Conservation (phyloP, 2,329 filamentous ascomycete genomes). For the Endothia cerciana region DNA sequence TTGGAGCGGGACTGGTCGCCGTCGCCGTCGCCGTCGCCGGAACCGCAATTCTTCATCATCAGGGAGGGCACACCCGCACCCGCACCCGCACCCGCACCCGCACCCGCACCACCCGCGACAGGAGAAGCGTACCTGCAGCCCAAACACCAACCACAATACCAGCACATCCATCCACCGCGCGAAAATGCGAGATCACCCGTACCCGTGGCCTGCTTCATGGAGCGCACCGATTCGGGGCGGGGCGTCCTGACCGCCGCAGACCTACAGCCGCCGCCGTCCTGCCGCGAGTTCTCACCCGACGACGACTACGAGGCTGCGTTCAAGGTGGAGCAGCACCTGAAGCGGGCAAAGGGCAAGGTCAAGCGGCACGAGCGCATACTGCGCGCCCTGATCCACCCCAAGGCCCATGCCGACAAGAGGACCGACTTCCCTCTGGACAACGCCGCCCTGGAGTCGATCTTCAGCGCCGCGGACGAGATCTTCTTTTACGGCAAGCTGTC, state of each 20-base stretch:
- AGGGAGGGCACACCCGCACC: conserved; percentile 34
- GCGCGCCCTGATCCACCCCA: conserved; percentile 58
- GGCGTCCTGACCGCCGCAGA: conserved; percentile 50
- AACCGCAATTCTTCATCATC: conserved; percentile 39
- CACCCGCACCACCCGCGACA: neutral
- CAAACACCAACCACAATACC: conserved; percentile 29
- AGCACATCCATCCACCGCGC: conserved; percentile 9
- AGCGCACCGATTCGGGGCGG: conserved; percentile 54
- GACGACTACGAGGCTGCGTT: conserved; percentile 53
- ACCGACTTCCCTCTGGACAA: conserved; percentile 60
- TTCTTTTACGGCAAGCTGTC: conserved; percentile 63
- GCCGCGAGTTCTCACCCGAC: conserved; percentile 43
- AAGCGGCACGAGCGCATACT: conserved; percentile 59
- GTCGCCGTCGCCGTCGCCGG: conserved; percentile 15
- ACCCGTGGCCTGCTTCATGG: conserved; percentile 40
- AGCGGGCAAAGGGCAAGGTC: conserved; percentile 48
- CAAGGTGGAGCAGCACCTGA: conserved; percentile 53
- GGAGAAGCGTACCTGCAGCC: conserved; percentile 3
- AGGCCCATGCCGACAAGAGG: conserved; percentile 35
- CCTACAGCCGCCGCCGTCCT: conserved; percentile 29
- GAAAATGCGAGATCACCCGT: conserved; percentile 16
- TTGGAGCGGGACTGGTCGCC: conserved; percentile 26
- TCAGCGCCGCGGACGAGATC: conserved; percentile 63
- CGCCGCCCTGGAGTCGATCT: conserved; percentile 59
- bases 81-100: neutral